Evolutionary conservation across 2,329 filamentous ascomycete genomes (phyloP), one percentile per base, ranked within the genome.

Genomic region (Rhexocercosporidium sp.): DNA sequence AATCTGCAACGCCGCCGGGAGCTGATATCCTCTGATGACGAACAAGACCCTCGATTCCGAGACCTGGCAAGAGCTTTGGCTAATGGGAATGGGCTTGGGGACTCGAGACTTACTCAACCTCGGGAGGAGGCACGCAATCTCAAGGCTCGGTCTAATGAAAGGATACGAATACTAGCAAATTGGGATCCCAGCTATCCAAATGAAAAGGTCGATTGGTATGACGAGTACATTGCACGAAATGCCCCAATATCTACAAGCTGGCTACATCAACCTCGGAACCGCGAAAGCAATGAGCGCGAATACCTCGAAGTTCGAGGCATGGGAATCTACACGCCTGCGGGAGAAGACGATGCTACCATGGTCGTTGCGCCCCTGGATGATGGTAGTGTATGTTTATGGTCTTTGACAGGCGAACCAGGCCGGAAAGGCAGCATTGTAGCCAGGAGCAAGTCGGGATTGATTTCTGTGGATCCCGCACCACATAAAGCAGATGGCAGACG

Each of bases 351-450:
- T 27, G 82, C 85, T 18, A 80, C 80, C 69, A 82, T 90, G 63
- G 88, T 92, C 0, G 85, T 97, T 18, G 90, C 91, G 0, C 93
- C 94, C 1, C 82, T 97, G 8, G 93, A 96, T 66, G 92, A 97
- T 76, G 94, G 94, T 0, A 93, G 92, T 61, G 85, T 97, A n/a
- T 92, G 90, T 72, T 80, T 97, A 7, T 97, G 94, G 94, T 92
- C 97, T 75, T 81, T 92, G 60, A 88, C 85, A 64, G 86, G 85
- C 1, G 85, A 83, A 34, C 80, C 81, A 57, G 79, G 79, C 5
- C 82, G 77, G 69, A 85, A 84, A 70, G 91, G 92, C 1, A 85
- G 83, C 2, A 86, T 96, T 37, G 71, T 92, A 12, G 88, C 86
- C 0, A 85, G 85, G 69, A 96, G 91, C 77, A 81, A 81, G 22